These are phyloP conservation scores for Dactylellina parvicollis DNA, from an alignment of 2,329 filamentous ascomycete species.

Conservation along the genomic window DNA sequence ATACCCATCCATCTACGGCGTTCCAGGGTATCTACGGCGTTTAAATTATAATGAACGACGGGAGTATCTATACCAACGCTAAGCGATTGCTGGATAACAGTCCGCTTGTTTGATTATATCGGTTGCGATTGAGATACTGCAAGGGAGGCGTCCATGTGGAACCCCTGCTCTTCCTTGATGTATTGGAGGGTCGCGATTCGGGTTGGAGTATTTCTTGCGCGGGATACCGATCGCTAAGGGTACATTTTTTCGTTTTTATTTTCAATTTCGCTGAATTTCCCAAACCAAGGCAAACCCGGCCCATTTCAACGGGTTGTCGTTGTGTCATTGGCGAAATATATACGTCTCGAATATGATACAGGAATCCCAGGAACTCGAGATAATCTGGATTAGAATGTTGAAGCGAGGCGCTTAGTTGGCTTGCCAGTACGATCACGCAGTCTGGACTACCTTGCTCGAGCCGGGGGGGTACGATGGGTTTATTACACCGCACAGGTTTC, in stretches of 20 bases:
- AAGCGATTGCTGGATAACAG: conserved; percentile 26
- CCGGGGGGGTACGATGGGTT: too few relatives aligned
- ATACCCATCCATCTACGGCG: conserved; percentile 29
- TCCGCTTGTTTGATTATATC: conserved; percentile 16
- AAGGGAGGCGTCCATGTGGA: conserved; percentile 44
- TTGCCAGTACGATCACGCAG: conserved; percentile 30
- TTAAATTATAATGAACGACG: conserved; percentile 20
- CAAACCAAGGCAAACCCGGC: conserved; percentile 29
- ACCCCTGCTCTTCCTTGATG: conserved; percentile 35
- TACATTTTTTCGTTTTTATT: too few relatives aligned
- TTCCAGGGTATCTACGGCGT: too few relatives aligned
- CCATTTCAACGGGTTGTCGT: conserved; percentile 14
- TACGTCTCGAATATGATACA: conserved; percentile 24
- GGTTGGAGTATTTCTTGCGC: conserved; percentile 18
- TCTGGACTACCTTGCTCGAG: conserved; percentile 17
- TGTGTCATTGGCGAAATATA: conserved; percentile 14
- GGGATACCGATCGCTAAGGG: background rate
- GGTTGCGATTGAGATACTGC: conserved; percentile 31
- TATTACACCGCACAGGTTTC: too few relatives aligned
- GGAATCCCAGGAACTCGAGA: conserved; percentile 13
- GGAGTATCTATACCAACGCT: conserved; percentile 2
- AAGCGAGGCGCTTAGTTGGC: conserved; percentile 40
- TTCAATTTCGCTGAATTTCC: too few relatives aligned
- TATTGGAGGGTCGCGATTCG: conserved; percentile 30
- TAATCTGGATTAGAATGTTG: conserved; percentile 1